phyloP scores from a whole-genome alignment of 352 stramenopile genomes.

The Phytophthora brassicae region DNA sequence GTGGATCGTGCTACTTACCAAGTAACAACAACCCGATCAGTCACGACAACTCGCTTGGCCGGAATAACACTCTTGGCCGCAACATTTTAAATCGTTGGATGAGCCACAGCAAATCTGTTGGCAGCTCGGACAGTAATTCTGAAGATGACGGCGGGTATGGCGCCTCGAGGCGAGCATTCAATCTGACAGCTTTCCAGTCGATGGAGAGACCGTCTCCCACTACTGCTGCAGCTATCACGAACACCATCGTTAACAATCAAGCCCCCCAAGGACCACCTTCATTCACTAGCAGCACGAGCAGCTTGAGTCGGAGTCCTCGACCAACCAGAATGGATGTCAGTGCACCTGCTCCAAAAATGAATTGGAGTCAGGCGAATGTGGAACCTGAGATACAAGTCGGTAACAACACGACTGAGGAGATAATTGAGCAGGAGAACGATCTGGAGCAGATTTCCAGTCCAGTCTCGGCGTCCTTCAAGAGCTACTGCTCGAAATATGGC shows the following conservation, averaged over 20 bases:
- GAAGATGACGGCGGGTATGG: constrained; percentile 38
- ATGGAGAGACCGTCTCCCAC: constrained; percentile 2
- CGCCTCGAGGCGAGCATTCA: constrained; percentile 40
- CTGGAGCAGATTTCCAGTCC: constrained; percentile 31
- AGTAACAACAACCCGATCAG: constrained; percentile 20
- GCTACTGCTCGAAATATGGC: constrained; percentile 87
- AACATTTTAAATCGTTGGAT: constrained; percentile 15
- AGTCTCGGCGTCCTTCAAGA: constrained; percentile 57
- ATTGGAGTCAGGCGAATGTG: constrained; percentile 49
- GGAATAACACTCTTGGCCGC: constrained; percentile 20
- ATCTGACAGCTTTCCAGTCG: constrained; percentile 59
- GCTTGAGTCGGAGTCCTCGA: constrained; percentile 23
- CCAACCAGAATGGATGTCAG: constrained; percentile 27
- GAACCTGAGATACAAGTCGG: constrained; percentile 13
- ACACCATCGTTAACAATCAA: constrained; percentile 14
- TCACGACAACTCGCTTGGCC: constrained; percentile 18
- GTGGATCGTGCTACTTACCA: constrained; percentile 4
- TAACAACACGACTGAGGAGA: constrained; percentile 16
- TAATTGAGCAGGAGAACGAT: constrained; percentile 16
- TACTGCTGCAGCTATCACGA: constrained; percentile 12
- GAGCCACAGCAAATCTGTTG: constrained; percentile 22
- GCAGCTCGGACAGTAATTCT: constrained; percentile 17
- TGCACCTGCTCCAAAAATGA: constrained; percentile 20
- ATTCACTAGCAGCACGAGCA: constrained; percentile 33
- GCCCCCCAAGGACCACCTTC: constrained; percentile 26